phyloP scores from a whole-genome alignment of 1,284 basidiomycete genomes.

The Naganishia albida region DNA sequence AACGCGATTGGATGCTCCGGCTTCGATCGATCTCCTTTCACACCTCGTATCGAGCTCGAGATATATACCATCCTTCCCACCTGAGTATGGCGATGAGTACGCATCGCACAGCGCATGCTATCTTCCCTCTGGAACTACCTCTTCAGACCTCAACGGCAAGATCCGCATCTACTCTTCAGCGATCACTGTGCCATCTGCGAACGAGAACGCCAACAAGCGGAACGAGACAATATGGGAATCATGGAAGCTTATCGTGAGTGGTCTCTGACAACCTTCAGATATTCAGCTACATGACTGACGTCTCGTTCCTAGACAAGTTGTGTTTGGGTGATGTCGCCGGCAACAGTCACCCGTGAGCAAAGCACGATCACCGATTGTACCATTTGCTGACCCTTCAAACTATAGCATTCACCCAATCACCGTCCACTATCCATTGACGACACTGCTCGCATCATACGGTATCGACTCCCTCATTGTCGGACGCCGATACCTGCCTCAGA shows the following conservation, averaged over 20 bases:
- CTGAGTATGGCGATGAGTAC: not conserved
- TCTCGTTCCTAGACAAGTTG: conserved; percentile 17
- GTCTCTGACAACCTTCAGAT: not conserved
- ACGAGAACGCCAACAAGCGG: conserved; percentile 9
- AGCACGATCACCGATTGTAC: not conserved
- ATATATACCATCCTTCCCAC: not conserved
- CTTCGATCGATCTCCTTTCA: too few species aligned
- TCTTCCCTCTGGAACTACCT: conserved; percentile 9
- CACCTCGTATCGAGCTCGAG: not conserved
- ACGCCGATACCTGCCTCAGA: conserved; percentile 24
- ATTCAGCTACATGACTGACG: not conserved
- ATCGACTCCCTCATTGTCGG: conserved; percentile 24
- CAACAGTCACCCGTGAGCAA: conserved; percentile 24
- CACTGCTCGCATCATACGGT: conserved; percentile 28
- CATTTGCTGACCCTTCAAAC: not conserved
- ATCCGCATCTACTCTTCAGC: conserved; percentile 26
- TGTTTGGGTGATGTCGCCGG: conserved; percentile 26
- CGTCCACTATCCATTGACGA: conserved; percentile 33
- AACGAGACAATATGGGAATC: conserved; percentile 28
- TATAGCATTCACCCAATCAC: conserved; percentile 31
- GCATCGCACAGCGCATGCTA: not conserved
- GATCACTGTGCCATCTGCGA: conserved; percentile 26
- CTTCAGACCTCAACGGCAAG: conserved; percentile 1
- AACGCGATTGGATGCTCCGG: too few species aligned
- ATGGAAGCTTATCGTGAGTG: conserved; percentile 29